These are phyloP conservation scores for Ophidiomyces ophidiicola DNA, from an alignment of 2,329 filamentous ascomycete species.

Conservation along the genomic window DNA sequence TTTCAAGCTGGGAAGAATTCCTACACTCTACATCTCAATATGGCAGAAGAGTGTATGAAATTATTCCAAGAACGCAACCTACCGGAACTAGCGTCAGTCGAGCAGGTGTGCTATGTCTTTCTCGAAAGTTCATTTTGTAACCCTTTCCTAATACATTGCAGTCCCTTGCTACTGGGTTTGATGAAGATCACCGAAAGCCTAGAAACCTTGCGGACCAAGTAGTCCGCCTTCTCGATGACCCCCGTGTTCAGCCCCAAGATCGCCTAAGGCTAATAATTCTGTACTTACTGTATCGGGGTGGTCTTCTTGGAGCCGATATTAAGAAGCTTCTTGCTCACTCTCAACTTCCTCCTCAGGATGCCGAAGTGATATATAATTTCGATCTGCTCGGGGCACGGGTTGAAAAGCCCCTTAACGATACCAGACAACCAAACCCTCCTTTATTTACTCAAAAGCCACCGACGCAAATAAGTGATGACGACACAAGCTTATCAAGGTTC, in stretches of 20 bases:
- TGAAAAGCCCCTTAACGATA: constrained; percentile 63
- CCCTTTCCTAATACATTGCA: neutral
- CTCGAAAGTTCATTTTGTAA: constrained; percentile 7
- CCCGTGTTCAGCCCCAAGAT: constrained; percentile 57
- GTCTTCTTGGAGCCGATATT: constrained; percentile 71
- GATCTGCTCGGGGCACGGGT: constrained; percentile 68
- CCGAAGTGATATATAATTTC: constrained; percentile 59
- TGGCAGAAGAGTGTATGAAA: constrained; percentile 97
- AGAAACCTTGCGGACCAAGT: constrained; percentile 80
- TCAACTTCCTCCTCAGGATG: constrained; percentile 60
- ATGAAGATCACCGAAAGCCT: constrained; percentile 83
- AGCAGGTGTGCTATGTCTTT: constrained; percentile 48
- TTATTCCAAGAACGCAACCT: constrained; percentile 77
- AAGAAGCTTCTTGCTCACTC: constrained; percentile 75
- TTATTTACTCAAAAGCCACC: constrained; percentile 59
- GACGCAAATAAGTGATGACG: constrained; percentile 49
- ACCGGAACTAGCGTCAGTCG: constrained; percentile 71
- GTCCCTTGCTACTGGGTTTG: constrained; percentile 68
- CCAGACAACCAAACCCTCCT: constrained; percentile 50
- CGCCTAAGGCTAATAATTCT: constrained; percentile 73
- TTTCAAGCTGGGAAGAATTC: constrained; percentile 93
- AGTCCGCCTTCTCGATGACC: constrained; percentile 77
- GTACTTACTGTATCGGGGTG: constrained; percentile 76
- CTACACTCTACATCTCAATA: constrained; percentile 85
- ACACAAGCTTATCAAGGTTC: constrained; percentile 77